phyloP scores from a whole-genome alignment of 73 alveolate genomes.

The Blepharisma stoltei region DNA sequence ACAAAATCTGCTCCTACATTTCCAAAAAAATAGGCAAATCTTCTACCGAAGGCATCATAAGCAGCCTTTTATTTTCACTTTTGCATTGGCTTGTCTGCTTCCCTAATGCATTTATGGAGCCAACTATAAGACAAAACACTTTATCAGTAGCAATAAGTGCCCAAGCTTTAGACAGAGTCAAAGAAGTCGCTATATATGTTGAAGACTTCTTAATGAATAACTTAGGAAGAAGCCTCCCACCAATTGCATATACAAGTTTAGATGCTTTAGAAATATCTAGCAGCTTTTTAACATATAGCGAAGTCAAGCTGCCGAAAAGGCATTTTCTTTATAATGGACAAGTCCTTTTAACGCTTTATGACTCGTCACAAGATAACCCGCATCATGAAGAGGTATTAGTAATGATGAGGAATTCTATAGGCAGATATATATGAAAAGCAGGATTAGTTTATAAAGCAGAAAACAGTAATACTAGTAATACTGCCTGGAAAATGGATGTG shows the following conservation, averaged over 20 bases:
- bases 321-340: slow-evolving; percentile 13
- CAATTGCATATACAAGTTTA: neutral
- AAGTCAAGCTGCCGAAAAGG: neutral
- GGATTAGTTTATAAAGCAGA: neutral
- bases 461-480: neutral
- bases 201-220: slow-evolving; percentile 11
- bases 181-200: neutral
- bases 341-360: neutral
- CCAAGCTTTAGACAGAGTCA: neutral
- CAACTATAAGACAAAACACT: neutral
- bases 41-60: neutral
- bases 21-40: neutral
- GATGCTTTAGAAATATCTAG: slow-evolving; percentile 2
- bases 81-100: neutral
- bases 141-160: neutral
- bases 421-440: neutral
- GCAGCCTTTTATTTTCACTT: neutral
- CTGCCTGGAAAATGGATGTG: neutral
- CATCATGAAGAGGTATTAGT: neutral
- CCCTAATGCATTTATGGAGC: neutral
- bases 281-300: neutral
- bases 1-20: neutral
- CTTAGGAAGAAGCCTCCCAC: neutral
- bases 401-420: neutral
- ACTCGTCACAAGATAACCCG: neutral